Base-by-base conservation (phyloP, 108 stramenopile genomes). In the Cyclotella kingstonii region DNA sequence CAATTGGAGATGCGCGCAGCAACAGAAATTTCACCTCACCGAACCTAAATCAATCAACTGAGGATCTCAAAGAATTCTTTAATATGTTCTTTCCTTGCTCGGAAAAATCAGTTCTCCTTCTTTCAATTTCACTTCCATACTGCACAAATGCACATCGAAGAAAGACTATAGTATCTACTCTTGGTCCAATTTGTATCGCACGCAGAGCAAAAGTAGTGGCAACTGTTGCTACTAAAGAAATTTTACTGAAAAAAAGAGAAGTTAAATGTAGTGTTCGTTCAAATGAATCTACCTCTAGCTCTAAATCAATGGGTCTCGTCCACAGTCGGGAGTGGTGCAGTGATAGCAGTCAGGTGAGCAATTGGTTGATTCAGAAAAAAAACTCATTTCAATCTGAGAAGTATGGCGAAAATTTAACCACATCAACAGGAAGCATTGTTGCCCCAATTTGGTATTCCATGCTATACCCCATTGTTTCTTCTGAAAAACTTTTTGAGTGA, bases 31-130 rank as follows among this genome's bases (percentile, higher is more conserved):
- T n/a, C n/a, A n/a, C n/a, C n/a, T n/a, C n/a, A n/a, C n/a, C n/a
- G n/a, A n/a, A n/a, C n/a, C n/a, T n/a, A n/a, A n/a, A n/a, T n/a
- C n/a, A n/a, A n/a, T n/a, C n/a, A n/a, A n/a, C n/a, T n/a, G n/a
- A n/a, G n/a, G n/a, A n/a, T n/a, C n/a, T n/a, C 51, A 34, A 18
- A 5, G 53, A 54, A 50, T 29, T 11, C 5, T 15, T 10, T 41
- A 5, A 54, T 51, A 39, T 9, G 8, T 18, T 21, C n/a, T 15
- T 53, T 21, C 59, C 51, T 33, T 70, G 68, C 49, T 55, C 58
- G 29, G 68, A 70, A 35, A 60, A 48, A 26, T 52, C 68, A 22
- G 34, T 36, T 26, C 35, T 70, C 7, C 29, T 70, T 31, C 51
- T 70, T 1, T 26, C 19, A 14, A 27, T 49, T 18, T 60, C 68